These are phyloP conservation scores for Cucumis melo DNA, from an alignment of 306 rosid species.

Conservation along the genomic window DNA sequence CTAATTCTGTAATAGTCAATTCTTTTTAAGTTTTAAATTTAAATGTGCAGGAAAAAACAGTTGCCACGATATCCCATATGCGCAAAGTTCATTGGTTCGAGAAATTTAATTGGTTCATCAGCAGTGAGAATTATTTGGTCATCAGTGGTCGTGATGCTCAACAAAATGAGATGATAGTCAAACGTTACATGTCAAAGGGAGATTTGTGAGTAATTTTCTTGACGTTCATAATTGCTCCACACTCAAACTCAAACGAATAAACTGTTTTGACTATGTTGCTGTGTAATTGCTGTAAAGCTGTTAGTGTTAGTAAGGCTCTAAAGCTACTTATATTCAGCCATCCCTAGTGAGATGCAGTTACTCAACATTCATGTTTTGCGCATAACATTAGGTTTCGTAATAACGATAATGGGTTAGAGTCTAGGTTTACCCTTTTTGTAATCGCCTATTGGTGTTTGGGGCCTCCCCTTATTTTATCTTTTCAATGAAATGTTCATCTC, in stretches of 20 bases:
- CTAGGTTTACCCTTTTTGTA: too few species aligned
- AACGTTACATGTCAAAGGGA: slow-evolving; percentile 96
- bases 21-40: neutral
- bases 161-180: slow-evolving; percentile 98
- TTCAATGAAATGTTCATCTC: too few species aligned
- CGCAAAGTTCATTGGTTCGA: slow-evolving; percentile 99
- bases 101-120: slow-evolving; percentile 94
- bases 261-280: neutral
- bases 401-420: neutral
- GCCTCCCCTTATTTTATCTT: too few species aligned
- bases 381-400: neutral
- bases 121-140: slow-evolving; percentile 95
- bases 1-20: neutral
- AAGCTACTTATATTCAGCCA: neutral
- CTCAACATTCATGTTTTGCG: neutral
- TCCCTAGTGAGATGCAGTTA: neutral
- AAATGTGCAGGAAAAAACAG: slow-evolving; percentile 73
- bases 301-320: neutral
- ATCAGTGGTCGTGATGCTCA: slow-evolving; percentile 99
- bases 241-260: neutral
- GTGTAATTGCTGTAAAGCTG: neutral
- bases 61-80: slow-evolving; percentile 86
- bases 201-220: slow-evolving; percentile 70
- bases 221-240: neutral
- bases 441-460: too few species aligned